These are phyloP conservation scores for Zopfia rhizophila DNA, from an alignment of 2,329 filamentous ascomycete species.

Conservation along the genomic window DNA sequence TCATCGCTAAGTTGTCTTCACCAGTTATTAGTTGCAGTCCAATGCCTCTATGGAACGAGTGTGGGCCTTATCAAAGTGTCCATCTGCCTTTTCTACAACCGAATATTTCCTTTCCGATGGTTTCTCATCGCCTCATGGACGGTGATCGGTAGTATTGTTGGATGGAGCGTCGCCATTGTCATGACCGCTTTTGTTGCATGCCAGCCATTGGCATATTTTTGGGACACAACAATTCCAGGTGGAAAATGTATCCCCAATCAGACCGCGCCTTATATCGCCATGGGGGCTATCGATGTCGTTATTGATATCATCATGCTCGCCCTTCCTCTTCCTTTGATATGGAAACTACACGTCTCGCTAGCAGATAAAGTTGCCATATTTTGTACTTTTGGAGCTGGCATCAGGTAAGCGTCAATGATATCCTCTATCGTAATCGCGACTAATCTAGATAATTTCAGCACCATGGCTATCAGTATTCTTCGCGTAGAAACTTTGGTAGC, in stretches of 20 bases:
- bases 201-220: slow-evolving; percentile 15
- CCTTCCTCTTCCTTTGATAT: slow-evolving; percentile 22
- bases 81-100: slow-evolving; percentile 21
- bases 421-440: not conserved
- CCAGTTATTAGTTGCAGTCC: slow-evolving; percentile 17
- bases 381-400: slow-evolving; percentile 23
- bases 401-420: slow-evolving; percentile 14
- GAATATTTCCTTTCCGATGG: slow-evolving; percentile 13
- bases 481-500: slow-evolving; percentile 8
- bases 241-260: slow-evolving; percentile 8
- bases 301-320: slow-evolving; percentile 19
- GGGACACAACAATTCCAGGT: slow-evolving; percentile 15
- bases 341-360: slow-evolving; percentile 15
- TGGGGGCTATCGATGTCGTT: slow-evolving; percentile 19
- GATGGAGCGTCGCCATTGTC: slow-evolving; percentile 10
- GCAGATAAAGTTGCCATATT: slow-evolving; percentile 19
- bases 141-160: slow-evolving; percentile 1
- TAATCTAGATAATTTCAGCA: slow-evolving; percentile 11
- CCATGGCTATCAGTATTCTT: slow-evolving; percentile 18
- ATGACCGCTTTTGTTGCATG: slow-evolving; percentile 15
- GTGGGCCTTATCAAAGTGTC: slow-evolving; percentile 20
- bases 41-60: slow-evolving; percentile 15
- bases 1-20: slow-evolving; percentile 3
- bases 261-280: slow-evolving; percentile 11
- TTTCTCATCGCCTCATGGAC: slow-evolving; percentile 14